Evolutionary conservation across 2,329 filamentous ascomycete genomes (phyloP).

Genomic region (Nothophaeocryptopus gaeumannii): DNA sequence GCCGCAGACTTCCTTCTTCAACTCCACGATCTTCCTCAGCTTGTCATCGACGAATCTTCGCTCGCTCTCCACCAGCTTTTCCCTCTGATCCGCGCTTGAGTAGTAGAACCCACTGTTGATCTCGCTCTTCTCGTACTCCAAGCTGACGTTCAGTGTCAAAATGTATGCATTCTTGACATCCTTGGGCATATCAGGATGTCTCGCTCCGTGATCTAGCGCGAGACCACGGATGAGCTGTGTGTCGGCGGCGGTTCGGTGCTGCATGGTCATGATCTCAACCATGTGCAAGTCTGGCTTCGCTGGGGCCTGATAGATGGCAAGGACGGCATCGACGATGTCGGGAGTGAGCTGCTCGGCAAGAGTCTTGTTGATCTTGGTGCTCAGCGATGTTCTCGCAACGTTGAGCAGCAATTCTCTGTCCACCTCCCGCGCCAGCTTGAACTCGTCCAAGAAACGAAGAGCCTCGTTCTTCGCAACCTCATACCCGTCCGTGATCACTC

Average conservation of each 20-base stretch:
- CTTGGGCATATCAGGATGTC: constrained; percentile 98
- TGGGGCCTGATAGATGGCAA: constrained; percentile 85
- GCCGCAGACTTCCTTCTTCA: constrained; percentile 97
- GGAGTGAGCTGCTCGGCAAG: constrained; percentile 90
- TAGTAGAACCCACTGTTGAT: constrained; percentile 99
- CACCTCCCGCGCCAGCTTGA: constrained; percentile 84
- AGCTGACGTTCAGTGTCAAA: constrained; percentile 88
- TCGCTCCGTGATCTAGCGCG: constrained; percentile 88
- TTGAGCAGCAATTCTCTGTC: constrained; percentile 91
- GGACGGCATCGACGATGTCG: constrained; percentile 91
- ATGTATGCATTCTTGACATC: constrained; percentile 93
- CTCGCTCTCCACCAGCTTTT: constrained; percentile 97
- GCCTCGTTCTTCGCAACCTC: constrained; percentile 94
- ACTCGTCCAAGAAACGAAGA: constrained; percentile 88
- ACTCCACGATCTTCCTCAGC: constrained; percentile 92
- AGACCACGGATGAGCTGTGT: constrained; percentile 93
- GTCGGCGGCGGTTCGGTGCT: constrained; percentile 92
- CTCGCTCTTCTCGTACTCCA: constrained; percentile 99
- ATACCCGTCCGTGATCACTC: constrained; percentile 95
- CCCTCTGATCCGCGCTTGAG: constrained; percentile 90
- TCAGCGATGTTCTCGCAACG: constrained; percentile 88
- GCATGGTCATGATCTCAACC: constrained; percentile 99
- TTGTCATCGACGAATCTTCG: constrained; percentile 94
- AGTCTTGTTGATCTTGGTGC: constrained; percentile 88
- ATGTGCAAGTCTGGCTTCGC: constrained; percentile 97